Base-by-base conservation (phyloP, 805 yeast genomes). In the Metschnikowia orientalis region DNA sequence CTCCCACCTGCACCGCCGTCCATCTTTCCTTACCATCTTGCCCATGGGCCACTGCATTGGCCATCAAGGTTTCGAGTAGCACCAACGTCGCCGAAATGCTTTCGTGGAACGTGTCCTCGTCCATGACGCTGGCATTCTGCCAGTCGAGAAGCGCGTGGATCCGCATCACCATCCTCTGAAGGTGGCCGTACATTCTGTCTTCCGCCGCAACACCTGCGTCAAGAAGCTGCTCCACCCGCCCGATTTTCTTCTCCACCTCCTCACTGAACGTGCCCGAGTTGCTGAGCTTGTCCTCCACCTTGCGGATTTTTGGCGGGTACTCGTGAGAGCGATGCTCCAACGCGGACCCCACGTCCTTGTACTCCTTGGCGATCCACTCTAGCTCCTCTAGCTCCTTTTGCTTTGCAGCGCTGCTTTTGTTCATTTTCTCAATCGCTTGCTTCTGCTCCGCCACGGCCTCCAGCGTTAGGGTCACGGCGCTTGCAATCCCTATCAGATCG, bases 111-210 rank as follows among this genome's bases (percentile, higher is more conserved):
- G 46, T 38, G 4, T 19, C 31, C 15, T 45, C 50, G 31, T 50
- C 53, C 44, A 50, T 39, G 18, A 41, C 23, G n/a, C 34, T 30
- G 12, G 42, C 38, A 28, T 37, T 40, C 34, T 41, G 50, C 54
- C 54, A 50, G 26, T 49, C 50, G 37, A 47, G 46, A 18, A 45
- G 28, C 19, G 54, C 54, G 23, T 47, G 38, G n/a, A 41, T 18
- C 35, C 47, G 49, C 27, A 48, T 35, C n/a, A 49, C 30, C 13
- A 50, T 38, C 9, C 50, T 30, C 21, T 45, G 48, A 23, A 50
- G 28, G 21, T 45, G 49, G 15, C 31, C 38, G 18, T 41, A 37
- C 28, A 50, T 30, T 9, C 22, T 20, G 4, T 35, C 35, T 19
- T 43, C 47, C 8, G 35, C 35, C 9, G 17, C 13, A 20, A 33